phyloP scores from a whole-genome alignment of 768 basidiomycete genomes.

The Pisolithus orientalis region DNA sequence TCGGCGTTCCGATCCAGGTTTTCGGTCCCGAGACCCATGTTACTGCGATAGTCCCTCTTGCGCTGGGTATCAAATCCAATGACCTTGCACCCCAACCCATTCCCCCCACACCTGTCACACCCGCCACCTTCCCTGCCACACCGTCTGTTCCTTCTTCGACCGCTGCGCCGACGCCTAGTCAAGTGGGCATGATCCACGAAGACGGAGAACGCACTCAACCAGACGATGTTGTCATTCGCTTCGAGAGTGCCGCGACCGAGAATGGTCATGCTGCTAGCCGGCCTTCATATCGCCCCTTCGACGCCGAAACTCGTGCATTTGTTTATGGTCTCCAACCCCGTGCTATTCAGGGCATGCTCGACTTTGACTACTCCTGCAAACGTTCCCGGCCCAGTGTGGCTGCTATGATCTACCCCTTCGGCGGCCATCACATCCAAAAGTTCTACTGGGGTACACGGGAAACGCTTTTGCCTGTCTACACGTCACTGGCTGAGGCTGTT shows the following conservation, averaged over 20 bases:
- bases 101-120: constrained; percentile 42
- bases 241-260: constrained; percentile 41
- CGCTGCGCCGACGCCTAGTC: constrained; percentile 33
- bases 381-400: constrained; percentile 88
- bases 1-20: constrained; percentile 95
- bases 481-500: constrained; percentile 82
- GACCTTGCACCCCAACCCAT: constrained; percentile 29
- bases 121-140: constrained; percentile 23
- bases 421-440: constrained; percentile 99
- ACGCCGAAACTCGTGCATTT: constrained; percentile 89
- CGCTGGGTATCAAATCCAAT: constrained; percentile 63
- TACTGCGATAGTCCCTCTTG: constrained; percentile 97
- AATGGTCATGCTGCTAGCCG: constrained; percentile 38
- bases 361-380: constrained; percentile 98
- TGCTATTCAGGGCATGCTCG: constrained; percentile 97
- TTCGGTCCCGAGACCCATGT: constrained; percentile 99
- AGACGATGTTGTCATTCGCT: constrained; percentile 86
- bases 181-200: constrained; percentile 68
- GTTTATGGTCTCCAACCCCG: constrained; percentile 99
- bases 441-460: constrained; percentile 99
- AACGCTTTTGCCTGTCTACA: constrained; percentile 97
- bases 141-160: constrained; percentile 1
- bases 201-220: constrained; percentile 79
- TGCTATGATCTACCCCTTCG: constrained; percentile 99
- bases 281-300: constrained; percentile 88